Percentiles rank a stretch among this genome's conserved stretches.
phyloP scores from a whole-genome alignment of 2,329 filamentous ascomycete genomes.

The Microcyclosporella mali region DNA sequence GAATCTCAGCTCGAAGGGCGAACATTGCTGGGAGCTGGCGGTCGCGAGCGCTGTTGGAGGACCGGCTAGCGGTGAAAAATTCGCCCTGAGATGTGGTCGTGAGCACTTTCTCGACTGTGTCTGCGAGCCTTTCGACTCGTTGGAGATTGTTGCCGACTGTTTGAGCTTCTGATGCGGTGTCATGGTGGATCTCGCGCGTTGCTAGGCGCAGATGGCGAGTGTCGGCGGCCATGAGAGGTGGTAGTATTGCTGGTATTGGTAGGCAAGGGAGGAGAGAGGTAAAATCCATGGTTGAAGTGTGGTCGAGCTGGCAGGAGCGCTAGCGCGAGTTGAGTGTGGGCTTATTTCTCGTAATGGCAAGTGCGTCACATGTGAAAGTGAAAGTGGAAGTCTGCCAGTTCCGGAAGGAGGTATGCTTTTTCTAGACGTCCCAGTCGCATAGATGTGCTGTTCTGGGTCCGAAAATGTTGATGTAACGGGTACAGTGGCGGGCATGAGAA shows the following conservation, averaged over 20 bases:
- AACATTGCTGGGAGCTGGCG: constrained; percentile 2
- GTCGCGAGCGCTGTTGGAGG: not conserved
- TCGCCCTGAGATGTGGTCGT: constrained; percentile 1
- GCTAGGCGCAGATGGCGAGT: not conserved
- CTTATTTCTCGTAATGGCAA: too few species aligned
- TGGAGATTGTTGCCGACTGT: not conserved
- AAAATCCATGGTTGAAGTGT: too few species aligned
- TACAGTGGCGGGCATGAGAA: too few species aligned
- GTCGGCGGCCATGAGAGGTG: not conserved
- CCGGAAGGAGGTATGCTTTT: too few species aligned
- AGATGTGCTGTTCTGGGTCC: too few species aligned
- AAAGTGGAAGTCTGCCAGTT: too few species aligned
- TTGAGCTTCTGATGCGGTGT: not conserved
- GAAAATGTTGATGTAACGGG: too few species aligned
- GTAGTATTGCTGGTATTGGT: not conserved
- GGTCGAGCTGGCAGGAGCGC: too few species aligned
- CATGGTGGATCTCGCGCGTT: not conserved
- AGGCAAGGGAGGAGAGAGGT: not conserved
- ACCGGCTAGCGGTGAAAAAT: not conserved
- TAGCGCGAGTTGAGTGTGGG: not conserved
- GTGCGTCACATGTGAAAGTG: too few species aligned
- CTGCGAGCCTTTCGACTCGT: not conserved
- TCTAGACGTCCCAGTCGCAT: too few species aligned
- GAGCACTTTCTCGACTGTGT: not conserved
- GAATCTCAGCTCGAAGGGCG: not conserved